Conservation (phyloP, 495 filamentous ascomycete species). For the Penicillium flavigenum region DNA sequence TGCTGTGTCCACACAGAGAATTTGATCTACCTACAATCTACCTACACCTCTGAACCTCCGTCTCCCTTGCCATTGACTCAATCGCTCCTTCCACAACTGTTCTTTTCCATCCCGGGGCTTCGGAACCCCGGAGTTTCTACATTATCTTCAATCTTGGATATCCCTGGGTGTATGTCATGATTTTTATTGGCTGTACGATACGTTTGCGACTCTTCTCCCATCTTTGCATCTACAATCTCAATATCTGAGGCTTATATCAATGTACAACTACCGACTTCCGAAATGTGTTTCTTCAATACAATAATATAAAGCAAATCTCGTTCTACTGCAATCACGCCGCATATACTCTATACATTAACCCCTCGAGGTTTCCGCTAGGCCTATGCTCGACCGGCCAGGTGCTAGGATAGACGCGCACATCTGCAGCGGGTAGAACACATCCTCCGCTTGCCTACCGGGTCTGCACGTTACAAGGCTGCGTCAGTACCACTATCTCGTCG, state of each 20-base stretch:
- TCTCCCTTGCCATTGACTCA: background rate
- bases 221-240: background rate
- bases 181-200: slow-evolving; percentile 29
- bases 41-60: background rate
- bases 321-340: background rate
- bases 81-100: background rate
- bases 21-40: background rate
- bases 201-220: slow-evolving; percentile 6
- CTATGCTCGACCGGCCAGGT: too few species aligned
- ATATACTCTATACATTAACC: background rate
- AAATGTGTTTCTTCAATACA: background rate
- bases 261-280: slow-evolving; percentile 8
- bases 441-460: too few species aligned
- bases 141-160: background rate
- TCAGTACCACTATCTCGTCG: too few species aligned
- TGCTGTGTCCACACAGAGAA: background rate
- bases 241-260: slow-evolving; percentile 9
- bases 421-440: too few species aligned
- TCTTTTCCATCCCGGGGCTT: background rate
- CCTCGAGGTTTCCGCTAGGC: slow-evolving; percentile 9
- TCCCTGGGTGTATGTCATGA: slow-evolving; percentile 12
- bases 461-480: too few species aligned
- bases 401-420: too few species aligned
- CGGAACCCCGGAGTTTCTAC: background rate
- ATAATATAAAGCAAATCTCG: slow-evolving; percentile 5